Evolutionary conservation across 495 filamentous ascomycete species (phyloP).

Genomic region (Tuber umbilicatum): DNA sequence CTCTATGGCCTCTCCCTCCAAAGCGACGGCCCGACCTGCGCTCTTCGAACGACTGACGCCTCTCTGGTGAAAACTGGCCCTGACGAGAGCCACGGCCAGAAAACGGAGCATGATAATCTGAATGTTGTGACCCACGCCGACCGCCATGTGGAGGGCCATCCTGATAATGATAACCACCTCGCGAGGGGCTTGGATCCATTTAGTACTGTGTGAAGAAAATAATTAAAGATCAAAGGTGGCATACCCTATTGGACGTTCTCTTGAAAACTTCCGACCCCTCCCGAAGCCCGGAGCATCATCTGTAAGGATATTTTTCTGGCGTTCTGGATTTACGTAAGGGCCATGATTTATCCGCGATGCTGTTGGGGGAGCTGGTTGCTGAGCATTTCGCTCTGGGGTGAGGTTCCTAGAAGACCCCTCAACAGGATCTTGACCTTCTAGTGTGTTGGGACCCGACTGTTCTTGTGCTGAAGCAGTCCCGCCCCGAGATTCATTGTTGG

Average conservation of each 20-base stretch:
- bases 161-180: constrained; percentile 4
- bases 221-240: background rate
- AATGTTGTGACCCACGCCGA: background rate
- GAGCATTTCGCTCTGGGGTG: background rate
- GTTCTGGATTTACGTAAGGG: constrained; percentile 38
- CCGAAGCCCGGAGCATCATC: constrained; percentile 19
- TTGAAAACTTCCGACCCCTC: constrained; percentile 22
- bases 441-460: constrained; percentile 6
- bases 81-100: background rate
- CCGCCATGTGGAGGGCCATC: background rate
- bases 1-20: constrained; percentile 19
- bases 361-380: constrained; percentile 12
- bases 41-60: background rate
- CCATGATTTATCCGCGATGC: constrained; percentile 23
- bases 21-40: background rate
- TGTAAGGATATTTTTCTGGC: constrained; percentile 32
- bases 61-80: background rate
- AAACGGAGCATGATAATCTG: background rate
- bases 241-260: constrained; percentile 16
- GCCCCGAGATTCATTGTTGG: constrained; percentile 15
- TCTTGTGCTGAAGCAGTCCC: constrained; percentile 10
- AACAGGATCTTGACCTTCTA: constrained; percentile 14
- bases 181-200: background rate
- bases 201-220: background rate
- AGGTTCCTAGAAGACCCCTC: constrained; percentile 25